Percentiles rank a stretch among this genome's conserved stretches.
These are phyloP conservation scores for Polyporus tsugae DNA, from an alignment of 1,284 basidiomycete species.

Conservation along the genomic window DNA sequence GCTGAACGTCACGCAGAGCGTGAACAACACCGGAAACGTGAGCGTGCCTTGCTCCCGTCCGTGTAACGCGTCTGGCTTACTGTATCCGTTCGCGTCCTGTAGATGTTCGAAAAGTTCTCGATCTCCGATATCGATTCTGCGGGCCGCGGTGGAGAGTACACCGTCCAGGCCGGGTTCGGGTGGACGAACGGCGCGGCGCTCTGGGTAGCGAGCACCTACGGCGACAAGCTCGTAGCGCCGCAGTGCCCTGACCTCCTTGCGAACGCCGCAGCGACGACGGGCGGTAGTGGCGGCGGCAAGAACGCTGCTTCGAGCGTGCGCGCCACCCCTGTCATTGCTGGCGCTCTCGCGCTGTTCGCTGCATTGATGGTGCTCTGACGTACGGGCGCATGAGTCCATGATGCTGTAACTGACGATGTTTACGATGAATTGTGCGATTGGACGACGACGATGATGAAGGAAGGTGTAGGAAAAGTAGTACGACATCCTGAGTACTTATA, in stretches of 20 bases:
- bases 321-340: slow-evolving; percentile 1
- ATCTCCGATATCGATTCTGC: slow-evolving; percentile 82
- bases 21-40: slow-evolving; percentile 76
- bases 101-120: slow-evolving; percentile 95
- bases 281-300: slow-evolving; percentile 4
- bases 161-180: slow-evolving; percentile 76
- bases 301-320: slow-evolving; percentile 12
- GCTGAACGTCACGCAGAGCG: slow-evolving; percentile 78
- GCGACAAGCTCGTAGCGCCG: slow-evolving; percentile 67
- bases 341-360: slow-evolving; percentile 8
- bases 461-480: neutral
- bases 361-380: slow-evolving; percentile 2
- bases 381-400: neutral
- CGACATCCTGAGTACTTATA: neutral
- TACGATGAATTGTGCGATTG: neutral
- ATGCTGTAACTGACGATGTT: neutral
- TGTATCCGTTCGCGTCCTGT: slow-evolving; percentile 7
- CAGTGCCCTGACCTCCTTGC: slow-evolving; percentile 64
- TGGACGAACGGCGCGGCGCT: slow-evolving; percentile 91
- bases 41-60: slow-evolving; percentile 39
- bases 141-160: slow-evolving; percentile 88
- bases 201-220: slow-evolving; percentile 80
- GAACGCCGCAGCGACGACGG: slow-evolving; percentile 16
- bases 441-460: neutral
- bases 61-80: slow-evolving; percentile 1